Evolutionary conservation across 768 basidiomycete genomes (phyloP).

Genomic region (Hygrophoropsis aurantiaca): DNA sequence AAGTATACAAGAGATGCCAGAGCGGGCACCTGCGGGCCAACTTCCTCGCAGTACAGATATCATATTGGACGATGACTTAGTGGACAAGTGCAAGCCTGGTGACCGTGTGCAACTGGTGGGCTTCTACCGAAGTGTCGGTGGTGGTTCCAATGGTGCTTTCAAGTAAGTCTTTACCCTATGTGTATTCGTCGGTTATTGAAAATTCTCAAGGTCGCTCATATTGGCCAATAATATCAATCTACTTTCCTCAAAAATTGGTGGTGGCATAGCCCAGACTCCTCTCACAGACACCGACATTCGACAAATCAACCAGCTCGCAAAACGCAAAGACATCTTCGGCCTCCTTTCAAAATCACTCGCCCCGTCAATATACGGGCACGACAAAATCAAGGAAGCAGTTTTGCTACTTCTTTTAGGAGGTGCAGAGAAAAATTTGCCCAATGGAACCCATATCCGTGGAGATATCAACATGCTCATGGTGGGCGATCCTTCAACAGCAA

Average conservation of each 20-base stretch:
- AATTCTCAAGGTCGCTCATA: constrained; percentile 71
- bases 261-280: constrained; percentile 90
- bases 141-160: constrained; percentile 90
- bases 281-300: constrained; percentile 94
- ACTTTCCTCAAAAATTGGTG: constrained; percentile 91
- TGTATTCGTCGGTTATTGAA: constrained; percentile 13
- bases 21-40: constrained; percentile 96
- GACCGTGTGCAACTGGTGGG: constrained; percentile 97
- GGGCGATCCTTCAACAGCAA: constrained; percentile 98
- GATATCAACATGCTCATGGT: constrained; percentile 99
- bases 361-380: constrained; percentile 95
- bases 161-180: constrained; percentile 65
- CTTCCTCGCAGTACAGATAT: constrained; percentile 95
- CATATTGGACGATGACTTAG: constrained; percentile 93
- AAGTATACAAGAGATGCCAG: constrained; percentile 99
- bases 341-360: constrained; percentile 94
- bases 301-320: constrained; percentile 90
- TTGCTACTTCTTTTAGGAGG: constrained; percentile 92
- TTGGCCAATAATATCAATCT: constrained; percentile 95
- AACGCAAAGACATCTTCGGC: constrained; percentile 81
- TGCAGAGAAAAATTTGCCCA: constrained; percentile 95
- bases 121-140: constrained; percentile 90
- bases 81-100: constrained; percentile 96
- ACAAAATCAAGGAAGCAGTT: constrained; percentile 93
- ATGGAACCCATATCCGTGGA: constrained; percentile 98